These are phyloP conservation scores for Candida piceae DNA, from an alignment of 805 yeast species.

Conservation along the genomic window DNA sequence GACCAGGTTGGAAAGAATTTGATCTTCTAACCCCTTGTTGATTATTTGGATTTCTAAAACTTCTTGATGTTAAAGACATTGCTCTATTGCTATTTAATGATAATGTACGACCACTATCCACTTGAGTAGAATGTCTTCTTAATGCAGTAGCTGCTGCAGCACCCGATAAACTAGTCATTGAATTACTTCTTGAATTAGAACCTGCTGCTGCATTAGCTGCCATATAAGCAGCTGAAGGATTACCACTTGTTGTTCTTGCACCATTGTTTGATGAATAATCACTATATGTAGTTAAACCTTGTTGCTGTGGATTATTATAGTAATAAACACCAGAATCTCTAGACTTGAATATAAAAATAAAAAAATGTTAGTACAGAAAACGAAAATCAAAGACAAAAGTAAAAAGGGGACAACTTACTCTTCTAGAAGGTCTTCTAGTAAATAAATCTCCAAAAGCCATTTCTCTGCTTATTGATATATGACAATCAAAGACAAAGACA, in stretches of 20 bases:
- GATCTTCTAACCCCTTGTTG: slow-evolving; percentile 16
- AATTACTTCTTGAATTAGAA: slow-evolving; percentile 15
- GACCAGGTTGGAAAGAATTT: slow-evolving; percentile 21
- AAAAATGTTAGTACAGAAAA: too few relatives aligned
- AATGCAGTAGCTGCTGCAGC: slow-evolving; percentile 31
- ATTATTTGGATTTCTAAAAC: slow-evolving; percentile 19
- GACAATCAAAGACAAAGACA: too few relatives aligned
- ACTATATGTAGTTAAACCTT: background rate
- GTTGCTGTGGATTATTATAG: slow-evolving; percentile 6
- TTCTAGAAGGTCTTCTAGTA: slow-evolving; percentile 24
- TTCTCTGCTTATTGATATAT: too few relatives aligned
- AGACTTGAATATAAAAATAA: too few relatives aligned
- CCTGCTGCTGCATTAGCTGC: slow-evolving; percentile 24
- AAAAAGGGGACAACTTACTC: slow-evolving; percentile 16
- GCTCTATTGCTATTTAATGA: slow-evolving; percentile 13
- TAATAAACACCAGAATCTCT: slow-evolving; percentile 25
- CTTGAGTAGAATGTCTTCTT: slow-evolving; percentile 17
- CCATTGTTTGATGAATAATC: background rate
- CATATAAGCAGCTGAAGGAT: slow-evolving; percentile 14
- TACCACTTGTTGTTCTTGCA: too few relatives aligned
- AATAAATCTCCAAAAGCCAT: slow-evolving; percentile 25
- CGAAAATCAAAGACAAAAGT: background rate
- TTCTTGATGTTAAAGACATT: slow-evolving; percentile 30
- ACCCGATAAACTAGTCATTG: slow-evolving; percentile 24
- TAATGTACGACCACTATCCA: slow-evolving; percentile 1